These are phyloP conservation scores for Solanum hybrid DNA, from an alignment of 305 asterid genomes.

Conservation along the genomic window DNA sequence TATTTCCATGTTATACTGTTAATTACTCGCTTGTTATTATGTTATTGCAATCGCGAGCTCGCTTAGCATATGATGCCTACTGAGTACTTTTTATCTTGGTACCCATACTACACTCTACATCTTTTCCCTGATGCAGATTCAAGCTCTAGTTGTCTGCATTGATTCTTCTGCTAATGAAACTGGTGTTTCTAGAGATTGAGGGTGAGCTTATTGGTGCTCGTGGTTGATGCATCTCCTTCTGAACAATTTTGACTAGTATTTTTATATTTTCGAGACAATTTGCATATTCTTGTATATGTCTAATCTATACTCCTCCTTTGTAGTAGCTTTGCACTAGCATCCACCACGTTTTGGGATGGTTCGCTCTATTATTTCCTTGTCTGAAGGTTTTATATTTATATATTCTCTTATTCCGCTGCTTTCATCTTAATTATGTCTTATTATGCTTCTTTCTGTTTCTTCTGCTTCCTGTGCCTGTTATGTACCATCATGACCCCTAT, in stretches of 20 bases:
- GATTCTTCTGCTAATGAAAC: not conserved
- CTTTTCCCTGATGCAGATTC: not conserved
- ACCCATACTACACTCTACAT: not conserved
- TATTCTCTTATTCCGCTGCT: not conserved
- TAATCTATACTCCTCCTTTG: not conserved
- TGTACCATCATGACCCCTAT: not conserved
- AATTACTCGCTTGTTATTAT: not conserved
- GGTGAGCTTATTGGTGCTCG: not conserved
- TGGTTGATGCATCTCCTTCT: not conserved
- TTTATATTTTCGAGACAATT: not conserved
- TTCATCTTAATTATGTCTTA: no score
- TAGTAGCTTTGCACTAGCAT: not conserved
- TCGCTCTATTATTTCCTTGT: not conserved
- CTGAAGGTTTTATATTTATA: not conserved
- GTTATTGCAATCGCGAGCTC: not conserved
- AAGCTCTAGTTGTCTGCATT: not conserved
- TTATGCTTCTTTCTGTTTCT: not conserved
- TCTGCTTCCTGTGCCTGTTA: not conserved
- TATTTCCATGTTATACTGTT: not conserved
- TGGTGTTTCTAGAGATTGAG: not conserved
- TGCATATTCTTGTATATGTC: not conserved
- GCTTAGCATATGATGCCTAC: not conserved
- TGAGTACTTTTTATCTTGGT: not conserved
- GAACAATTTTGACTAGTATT: not conserved
- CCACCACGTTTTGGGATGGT: not conserved